Conservation (phyloP, 208 protist genomes). For the Kentomonas sorsogonicus region DNA sequence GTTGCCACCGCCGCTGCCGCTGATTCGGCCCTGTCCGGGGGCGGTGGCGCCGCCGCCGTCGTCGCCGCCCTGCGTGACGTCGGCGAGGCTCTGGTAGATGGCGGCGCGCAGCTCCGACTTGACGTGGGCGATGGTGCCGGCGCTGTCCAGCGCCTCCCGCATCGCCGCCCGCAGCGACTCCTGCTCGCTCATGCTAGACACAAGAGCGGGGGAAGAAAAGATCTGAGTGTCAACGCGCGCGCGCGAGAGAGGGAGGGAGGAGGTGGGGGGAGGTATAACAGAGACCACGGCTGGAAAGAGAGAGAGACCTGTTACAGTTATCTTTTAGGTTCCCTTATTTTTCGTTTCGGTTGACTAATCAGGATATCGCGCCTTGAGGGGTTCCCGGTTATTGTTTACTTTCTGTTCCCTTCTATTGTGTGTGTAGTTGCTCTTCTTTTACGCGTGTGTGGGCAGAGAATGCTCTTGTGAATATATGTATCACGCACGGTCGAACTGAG, state of each 20-base stretch:
- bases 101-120: conserved; percentile 87
- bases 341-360: too few relatives aligned
- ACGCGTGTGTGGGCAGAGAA: too few relatives aligned
- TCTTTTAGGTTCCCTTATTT: neutral
- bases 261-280: neutral
- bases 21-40: conserved; percentile 10
- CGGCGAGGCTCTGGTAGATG: conserved; percentile 78
- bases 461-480: too few relatives aligned
- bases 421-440: too few relatives aligned
- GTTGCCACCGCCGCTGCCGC: too few relatives aligned
- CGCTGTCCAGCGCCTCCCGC: conserved; percentile 75
- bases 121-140: conserved; percentile 80
- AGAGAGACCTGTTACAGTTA: neutral
- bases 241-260: neutral
- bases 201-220: conserved; percentile 6
- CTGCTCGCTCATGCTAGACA: conserved; percentile 42
- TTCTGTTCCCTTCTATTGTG: too few relatives aligned
- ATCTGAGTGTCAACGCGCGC: neutral
- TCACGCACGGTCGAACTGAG: too few relatives aligned
- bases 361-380: too few relatives aligned
- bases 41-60: neutral
- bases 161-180: conserved; percentile 81
- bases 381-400: too few relatives aligned
- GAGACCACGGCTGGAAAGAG: neutral
- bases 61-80: conserved; percentile 19